A percentile compares a stretch with the other conserved stretches of the same genome.
These are phyloP conservation scores for Pleurotus ostreatus DNA, from an alignment of 768 basidiomycete genomes.

Conservation along the genomic window DNA sequence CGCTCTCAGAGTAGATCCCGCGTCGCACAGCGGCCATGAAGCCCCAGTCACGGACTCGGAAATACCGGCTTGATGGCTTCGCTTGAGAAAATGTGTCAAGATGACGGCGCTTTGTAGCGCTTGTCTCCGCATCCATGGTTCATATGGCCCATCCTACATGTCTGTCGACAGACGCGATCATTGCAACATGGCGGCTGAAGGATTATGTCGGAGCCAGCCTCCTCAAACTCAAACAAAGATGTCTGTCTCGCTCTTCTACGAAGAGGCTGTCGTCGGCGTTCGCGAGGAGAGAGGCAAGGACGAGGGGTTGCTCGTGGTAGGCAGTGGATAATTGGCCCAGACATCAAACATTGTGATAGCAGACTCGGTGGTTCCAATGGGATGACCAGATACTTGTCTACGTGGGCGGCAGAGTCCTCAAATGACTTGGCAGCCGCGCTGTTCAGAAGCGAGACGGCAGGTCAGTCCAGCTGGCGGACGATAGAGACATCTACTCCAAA, in stretches of 20 bases:
- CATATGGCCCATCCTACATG: too few relatives aligned
- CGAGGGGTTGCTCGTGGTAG: conserved; percentile 32
- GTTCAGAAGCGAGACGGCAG: conserved; percentile 18
- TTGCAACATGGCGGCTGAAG: background rate
- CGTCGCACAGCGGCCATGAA: too few relatives aligned
- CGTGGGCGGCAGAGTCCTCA: conserved; percentile 23
- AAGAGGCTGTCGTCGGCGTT: conserved; percentile 23
- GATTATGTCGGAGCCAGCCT: conserved; percentile 23
- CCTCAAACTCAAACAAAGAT: conserved; percentile 11
- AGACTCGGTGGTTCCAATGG: conserved; percentile 17
- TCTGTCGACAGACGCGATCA: too few relatives aligned
- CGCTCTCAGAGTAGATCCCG: too few relatives aligned
- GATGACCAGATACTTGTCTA: conserved; percentile 23
- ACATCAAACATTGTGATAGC: conserved; percentile 24
- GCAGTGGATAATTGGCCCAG: conserved; percentile 39
- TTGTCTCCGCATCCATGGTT: too few relatives aligned
- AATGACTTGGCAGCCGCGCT: conserved; percentile 23
- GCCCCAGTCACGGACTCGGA: too few relatives aligned
- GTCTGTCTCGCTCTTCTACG: conserved; percentile 13
- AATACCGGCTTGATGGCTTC: too few relatives aligned
- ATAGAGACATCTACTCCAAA: background rate
- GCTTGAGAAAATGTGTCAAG: too few relatives aligned
- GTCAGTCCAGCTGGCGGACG: background rate
- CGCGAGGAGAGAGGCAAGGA: conserved; percentile 21
- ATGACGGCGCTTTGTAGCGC: too few relatives aligned